phyloP scores from a whole-genome alignment of 129 eudicot genomes.

The Flaveria brownii region DNA sequence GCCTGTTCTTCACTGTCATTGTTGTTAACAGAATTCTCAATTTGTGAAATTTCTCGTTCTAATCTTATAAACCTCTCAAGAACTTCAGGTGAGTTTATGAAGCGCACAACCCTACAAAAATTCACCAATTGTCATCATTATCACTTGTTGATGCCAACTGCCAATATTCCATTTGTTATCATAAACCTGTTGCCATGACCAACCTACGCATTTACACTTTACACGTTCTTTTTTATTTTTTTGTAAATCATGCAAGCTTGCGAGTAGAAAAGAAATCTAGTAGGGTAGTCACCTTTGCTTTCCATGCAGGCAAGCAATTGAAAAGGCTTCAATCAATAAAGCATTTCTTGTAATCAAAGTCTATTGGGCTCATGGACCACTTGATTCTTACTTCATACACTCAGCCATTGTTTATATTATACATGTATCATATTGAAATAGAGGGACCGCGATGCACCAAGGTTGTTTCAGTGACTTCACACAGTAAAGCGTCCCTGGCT shows the following conservation, averaged over 20 bases:
- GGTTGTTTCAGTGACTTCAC: constrained; percentile 7
- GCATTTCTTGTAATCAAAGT: constrained; percentile 22
- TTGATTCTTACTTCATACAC: constrained; percentile 17
- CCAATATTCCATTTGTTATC: not conserved
- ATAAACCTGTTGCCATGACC: not conserved
- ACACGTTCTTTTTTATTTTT: not conserved
- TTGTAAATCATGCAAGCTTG: constrained; percentile 13
- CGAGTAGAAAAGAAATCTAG: constrained; percentile 16
- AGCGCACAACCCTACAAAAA: constrained; percentile 81
- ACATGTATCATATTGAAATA: constrained; percentile 9
- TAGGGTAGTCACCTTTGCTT: constrained; percentile 29
- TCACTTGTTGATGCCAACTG: not conserved
- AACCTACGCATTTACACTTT: too few relatives aligned
- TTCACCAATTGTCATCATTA: constrained; percentile 8
- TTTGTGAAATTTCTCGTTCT: constrained; percentile 83
- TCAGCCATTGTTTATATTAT: constrained; percentile 11
- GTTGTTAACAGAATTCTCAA: constrained; percentile 68
- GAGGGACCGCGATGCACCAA: constrained; percentile 17
- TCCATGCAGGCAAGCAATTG: constrained; percentile 31
- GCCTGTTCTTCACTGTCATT: constrained; percentile 49
- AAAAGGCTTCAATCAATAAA: constrained; percentile 32
- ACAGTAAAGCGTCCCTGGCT: constrained; percentile 9
- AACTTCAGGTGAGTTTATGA: constrained; percentile 94
- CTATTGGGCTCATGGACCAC: constrained; percentile 34
- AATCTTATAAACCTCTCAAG: constrained; percentile 83